Conservation (phyloP, 148 eudicot species). For the Euryodendron excelsum region DNA sequence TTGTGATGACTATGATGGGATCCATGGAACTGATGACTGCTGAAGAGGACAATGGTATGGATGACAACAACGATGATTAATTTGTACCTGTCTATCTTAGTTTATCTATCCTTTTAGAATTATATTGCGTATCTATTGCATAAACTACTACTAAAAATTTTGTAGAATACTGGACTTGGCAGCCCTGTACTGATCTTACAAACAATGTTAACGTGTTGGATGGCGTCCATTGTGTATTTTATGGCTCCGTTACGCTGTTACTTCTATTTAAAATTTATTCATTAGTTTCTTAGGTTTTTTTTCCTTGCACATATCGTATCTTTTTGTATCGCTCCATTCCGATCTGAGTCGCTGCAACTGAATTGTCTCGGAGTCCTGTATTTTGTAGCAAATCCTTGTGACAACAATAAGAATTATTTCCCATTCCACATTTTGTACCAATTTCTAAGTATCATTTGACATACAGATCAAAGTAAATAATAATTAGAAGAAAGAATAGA, state of each 20-base stretch:
- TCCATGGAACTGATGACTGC: not conserved
- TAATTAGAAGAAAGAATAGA: not conserved
- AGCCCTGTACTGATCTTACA: not conserved
- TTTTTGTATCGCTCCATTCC: too few species aligned
- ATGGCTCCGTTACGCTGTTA: too few species aligned
- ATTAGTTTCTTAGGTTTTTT: too few species aligned
- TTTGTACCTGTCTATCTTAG: not conserved
- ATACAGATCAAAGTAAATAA: not conserved
- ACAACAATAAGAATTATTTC: not conserved
- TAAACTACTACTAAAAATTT: not conserved
- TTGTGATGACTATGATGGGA: not conserved
- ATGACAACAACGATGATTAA: not conserved
- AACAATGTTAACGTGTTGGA: not conserved
- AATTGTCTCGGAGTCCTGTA: not conserved
- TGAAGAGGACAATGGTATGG: not conserved
- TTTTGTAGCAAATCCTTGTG: not conserved
- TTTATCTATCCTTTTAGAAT: not conserved
- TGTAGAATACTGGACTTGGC: not conserved
- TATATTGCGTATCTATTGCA: too few species aligned
- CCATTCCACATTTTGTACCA: not conserved
- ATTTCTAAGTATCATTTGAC: not conserved
- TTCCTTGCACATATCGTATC: too few species aligned
- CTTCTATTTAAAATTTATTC: too few species aligned
- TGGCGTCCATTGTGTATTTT: too few species aligned
- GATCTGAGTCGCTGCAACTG: too few species aligned